Conservation (phyloP, 2,329 filamentous ascomycete genomes). For the Colletotrichum sp. region DNA sequence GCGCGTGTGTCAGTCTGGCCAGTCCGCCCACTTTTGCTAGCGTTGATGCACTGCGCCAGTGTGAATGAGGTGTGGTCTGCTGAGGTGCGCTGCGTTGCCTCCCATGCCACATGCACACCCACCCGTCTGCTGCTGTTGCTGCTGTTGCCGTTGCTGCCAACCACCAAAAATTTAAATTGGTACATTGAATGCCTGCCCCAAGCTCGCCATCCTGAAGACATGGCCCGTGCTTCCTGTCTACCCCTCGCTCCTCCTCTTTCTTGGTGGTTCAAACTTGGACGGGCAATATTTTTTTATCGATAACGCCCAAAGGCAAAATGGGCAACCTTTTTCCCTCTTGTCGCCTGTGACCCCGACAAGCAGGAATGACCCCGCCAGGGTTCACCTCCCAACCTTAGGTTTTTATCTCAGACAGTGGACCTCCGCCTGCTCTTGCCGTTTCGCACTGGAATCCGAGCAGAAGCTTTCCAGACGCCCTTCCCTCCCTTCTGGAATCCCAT, state of each 20-base stretch:
- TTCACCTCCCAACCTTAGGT: neutral
- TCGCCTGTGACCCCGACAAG: neutral
- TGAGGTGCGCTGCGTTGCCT: neutral
- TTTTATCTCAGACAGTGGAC: neutral
- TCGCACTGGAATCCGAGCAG: neutral
- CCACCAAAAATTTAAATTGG: neutral
- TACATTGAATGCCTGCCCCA: neutral
- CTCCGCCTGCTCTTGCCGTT: neutral
- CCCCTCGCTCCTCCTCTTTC: slow-evolving; percentile 1
- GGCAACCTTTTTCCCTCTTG: neutral
- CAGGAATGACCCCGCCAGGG: neutral
- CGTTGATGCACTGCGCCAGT: neutral
- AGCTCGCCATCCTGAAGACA: neutral
- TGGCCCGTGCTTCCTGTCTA: neutral
- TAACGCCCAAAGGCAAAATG: neutral
- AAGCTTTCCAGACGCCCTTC: neutral
- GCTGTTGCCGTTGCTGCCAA: neutral
- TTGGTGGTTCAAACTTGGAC: neutral
- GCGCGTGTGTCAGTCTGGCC: neutral
- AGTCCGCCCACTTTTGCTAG: neutral
- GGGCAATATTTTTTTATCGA: neutral
- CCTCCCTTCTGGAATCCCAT: neutral
- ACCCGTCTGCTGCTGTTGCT: neutral
- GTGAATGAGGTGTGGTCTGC: neutral
- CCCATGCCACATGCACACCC: neutral